Evolutionary conservation across 306 rosid species (phyloP), one percentile per base, ranked within the genome.

Genomic region (Cicer cuneatum): DNA sequence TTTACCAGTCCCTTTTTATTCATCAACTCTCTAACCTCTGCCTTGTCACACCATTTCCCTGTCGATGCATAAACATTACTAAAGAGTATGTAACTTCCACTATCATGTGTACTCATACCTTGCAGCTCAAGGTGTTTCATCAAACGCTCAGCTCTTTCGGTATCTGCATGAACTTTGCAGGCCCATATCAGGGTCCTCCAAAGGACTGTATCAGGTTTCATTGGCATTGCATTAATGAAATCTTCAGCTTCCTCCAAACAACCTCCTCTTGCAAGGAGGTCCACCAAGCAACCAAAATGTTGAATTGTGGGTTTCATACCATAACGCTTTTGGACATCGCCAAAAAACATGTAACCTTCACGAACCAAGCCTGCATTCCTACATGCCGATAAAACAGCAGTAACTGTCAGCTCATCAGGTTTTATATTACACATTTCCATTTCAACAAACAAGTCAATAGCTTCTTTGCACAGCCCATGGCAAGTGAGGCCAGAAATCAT

Each of bases 151-250:
- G 85, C 85, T 67, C 85, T 77, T 7, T 52, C 21, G 3, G 49
- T 33, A 71, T 87, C 87, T 7, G 73, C 80, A 29, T 74, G 83
- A 73, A 81, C 69, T 61, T 81, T 85, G 68, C 91, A 83, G 1
- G 76, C 81, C 90, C 89, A 86, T 73, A 87, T 82, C 66, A 87
- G 71, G 13, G 80, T 84, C 82, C 92, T 84, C 86, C 87, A 87
- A 45, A 87, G 76, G 8, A 78, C 86, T 1, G 83, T 76, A 64
- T 84, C 94, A 0, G 87, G 87, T 63, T 83, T 60, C 8, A 89
- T 40, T 21, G 86, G 88, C 88, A 87, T 82, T 60, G 72, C 70
- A n/a, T 56, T 62, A 24, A 83, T 56, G 19, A 82, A 62, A 41
- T 80, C 86, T 73, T 80, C 92, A 24, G 90, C 87, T 72, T 82